Evolutionary conservation across 768 basidiomycete species (phyloP).

Genomic region (Mrakia gelida): DNA sequence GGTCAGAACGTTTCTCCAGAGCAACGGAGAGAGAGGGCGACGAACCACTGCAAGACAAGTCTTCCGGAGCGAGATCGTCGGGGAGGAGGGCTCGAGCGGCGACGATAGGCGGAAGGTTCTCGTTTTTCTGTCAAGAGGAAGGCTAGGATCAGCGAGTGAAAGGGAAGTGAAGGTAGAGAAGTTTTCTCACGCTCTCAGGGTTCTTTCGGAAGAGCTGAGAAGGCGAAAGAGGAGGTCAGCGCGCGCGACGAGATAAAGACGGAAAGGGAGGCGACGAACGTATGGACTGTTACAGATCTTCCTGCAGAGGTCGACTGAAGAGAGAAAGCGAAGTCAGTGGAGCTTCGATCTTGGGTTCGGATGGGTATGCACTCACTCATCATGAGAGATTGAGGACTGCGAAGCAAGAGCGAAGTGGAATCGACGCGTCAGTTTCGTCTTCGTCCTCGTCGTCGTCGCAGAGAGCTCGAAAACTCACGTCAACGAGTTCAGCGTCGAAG

Average conservation of each 20-base stretch:
- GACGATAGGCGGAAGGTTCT: not conserved
- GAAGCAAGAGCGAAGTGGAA: not conserved
- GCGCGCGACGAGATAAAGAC: constrained; percentile 40
- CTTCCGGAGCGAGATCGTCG: constrained; percentile 40
- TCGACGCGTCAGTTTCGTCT: not conserved
- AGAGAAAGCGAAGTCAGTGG: not conserved
- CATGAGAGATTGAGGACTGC: constrained; percentile 49
- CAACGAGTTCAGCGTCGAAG: constrained; percentile 63
- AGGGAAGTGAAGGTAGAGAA: not conserved
- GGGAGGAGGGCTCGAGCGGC: constrained; percentile 24
- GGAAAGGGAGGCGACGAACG: constrained; percentile 45
- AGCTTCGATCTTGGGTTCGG: no score
- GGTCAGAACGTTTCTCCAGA: not conserved
- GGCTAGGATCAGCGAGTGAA: not conserved
- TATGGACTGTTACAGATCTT: constrained; percentile 93
- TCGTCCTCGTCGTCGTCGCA: no score
- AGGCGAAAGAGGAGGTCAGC: constrained; percentile 33
- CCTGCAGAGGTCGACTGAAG: constrained; percentile 60
- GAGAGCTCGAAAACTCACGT: constrained; percentile 56
- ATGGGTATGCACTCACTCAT: constrained; percentile 2
- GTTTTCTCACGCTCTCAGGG: not conserved
- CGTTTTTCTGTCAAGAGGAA: not conserved
- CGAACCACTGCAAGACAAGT: constrained; percentile 75
- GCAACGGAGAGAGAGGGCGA: no score
- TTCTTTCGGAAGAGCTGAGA: constrained; percentile 10